Evolutionary conservation across 148 eudicot species (phyloP).

Genomic region (Chenopodium formosanum): DNA sequence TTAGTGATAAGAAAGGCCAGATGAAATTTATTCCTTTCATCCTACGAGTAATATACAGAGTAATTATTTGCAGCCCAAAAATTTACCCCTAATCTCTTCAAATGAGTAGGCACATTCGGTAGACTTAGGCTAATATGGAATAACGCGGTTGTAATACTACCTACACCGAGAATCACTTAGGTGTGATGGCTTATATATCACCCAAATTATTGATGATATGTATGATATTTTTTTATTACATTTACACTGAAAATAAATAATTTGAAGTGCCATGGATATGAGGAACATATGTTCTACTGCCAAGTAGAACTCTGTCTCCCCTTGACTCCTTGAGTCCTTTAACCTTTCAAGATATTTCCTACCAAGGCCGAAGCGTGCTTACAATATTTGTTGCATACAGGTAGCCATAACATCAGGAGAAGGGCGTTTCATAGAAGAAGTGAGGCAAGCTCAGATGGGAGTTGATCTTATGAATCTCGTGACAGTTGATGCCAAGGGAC

Average conservation of each 20-base stretch:
- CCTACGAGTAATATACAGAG: no score
- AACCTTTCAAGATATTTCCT: background rate
- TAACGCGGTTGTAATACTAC: background rate
- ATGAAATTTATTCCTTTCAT: no score
- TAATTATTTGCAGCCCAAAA: no score
- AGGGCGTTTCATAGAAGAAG: slow-evolving; percentile 44
- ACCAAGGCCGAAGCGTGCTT: background rate
- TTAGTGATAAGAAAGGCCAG: no score
- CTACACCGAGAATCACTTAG: background rate
- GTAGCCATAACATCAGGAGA: slow-evolving; percentile 61
- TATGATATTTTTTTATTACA: no score
- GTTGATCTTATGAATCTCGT: slow-evolving; percentile 40
- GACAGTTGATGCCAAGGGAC: slow-evolving; percentile 53
- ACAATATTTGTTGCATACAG: slow-evolving; percentile 22
- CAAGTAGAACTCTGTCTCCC: background rate
- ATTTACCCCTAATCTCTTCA: no score
- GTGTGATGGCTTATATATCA: no score
- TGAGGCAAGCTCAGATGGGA: slow-evolving; percentile 54
- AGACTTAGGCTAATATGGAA: background rate
- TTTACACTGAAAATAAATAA: background rate
- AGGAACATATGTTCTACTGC: background rate
- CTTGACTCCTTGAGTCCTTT: background rate
- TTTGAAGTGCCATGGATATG: background rate
- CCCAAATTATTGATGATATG: no score
- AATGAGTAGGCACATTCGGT: background rate